Evolutionary conservation across 805 yeast species (phyloP).

Genomic region (Pichia phayaonensis): DNA sequence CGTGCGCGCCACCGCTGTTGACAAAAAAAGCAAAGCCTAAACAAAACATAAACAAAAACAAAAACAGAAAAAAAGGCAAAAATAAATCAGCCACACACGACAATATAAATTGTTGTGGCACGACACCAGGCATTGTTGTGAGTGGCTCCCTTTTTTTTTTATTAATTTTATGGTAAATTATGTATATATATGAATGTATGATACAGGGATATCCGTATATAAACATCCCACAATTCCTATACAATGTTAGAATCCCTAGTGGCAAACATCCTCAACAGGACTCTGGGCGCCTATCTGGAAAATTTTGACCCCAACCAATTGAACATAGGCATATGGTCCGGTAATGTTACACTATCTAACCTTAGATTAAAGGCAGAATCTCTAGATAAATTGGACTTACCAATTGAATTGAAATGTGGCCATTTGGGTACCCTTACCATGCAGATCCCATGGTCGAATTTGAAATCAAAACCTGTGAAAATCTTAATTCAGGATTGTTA

Average conservation of each 20-base stretch:
- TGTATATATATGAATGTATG: too few species aligned
- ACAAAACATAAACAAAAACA: not conserved
- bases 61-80: not conserved
- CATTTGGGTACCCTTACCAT: conserved; percentile 81
- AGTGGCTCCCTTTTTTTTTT: not conserved
- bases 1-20: not conserved
- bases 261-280: conserved; percentile 53
- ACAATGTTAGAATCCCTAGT: conserved; percentile 62
- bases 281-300: conserved; percentile 73
- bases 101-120: too few species aligned
- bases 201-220: too few species aligned
- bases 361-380: conserved; percentile 81
- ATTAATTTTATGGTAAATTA: not conserved
- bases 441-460: conserved; percentile 95
- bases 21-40: not conserved
- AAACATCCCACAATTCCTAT: not conserved
- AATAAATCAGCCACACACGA: not conserved
- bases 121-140: not conserved
- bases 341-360: conserved; percentile 82
- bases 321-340: conserved; percentile 95
- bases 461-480: conserved; percentile 88
- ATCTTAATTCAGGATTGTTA: conserved; percentile 81
- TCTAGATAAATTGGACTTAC: conserved; percentile 75
- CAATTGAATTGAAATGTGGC: conserved; percentile 83
- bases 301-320: conserved; percentile 93